These are phyloP conservation scores for Chaetoceros muelleri DNA, from an alignment of 108 stramenopile genomes.

Conservation along the genomic window DNA sequence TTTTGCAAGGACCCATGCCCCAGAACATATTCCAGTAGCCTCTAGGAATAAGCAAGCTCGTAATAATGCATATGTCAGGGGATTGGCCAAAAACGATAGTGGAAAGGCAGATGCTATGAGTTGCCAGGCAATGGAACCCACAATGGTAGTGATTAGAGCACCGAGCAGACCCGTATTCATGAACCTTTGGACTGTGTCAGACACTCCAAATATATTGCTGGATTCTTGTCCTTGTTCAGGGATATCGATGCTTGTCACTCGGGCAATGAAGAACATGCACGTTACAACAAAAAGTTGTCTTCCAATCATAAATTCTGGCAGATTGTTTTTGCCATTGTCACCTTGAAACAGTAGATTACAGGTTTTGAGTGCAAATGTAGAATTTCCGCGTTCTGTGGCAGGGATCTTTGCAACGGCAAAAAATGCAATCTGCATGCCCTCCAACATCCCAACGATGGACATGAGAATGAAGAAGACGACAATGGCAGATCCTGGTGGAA, in stretches of 20 bases:
- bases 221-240: conserved; percentile 20
- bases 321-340: conserved; percentile 39
- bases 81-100: conserved; percentile 45
- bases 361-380: conserved; percentile 36
- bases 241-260: conserved; percentile 42
- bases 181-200: conserved; percentile 38
- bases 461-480: conserved; percentile 45
- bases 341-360: conserved; percentile 40
- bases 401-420: conserved; percentile 58
- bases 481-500: conserved; percentile 33
- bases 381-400: conserved; percentile 36
- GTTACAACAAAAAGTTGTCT: conserved; percentile 57
- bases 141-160: conserved; percentile 59
- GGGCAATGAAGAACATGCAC: conserved; percentile 61
- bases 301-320: conserved; percentile 61
- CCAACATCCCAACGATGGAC: conserved; percentile 48
- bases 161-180: conserved; percentile 58
- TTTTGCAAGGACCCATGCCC: conserved; percentile 49
- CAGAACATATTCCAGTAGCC: conserved; percentile 44
- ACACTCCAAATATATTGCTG: conserved; percentile 46
- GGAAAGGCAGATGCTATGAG: conserved; percentile 55
- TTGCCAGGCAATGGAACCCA: conserved; percentile 55
- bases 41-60: conserved; percentile 38
- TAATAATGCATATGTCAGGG: conserved; percentile 42
- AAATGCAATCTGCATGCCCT: conserved; percentile 74